A percentile compares a stretch with the other conserved stretches of the same genome.
These are phyloP conservation scores for Trametes villosa DNA, from an alignment of 768 basidiomycete genomes.

Conservation along the genomic window DNA sequence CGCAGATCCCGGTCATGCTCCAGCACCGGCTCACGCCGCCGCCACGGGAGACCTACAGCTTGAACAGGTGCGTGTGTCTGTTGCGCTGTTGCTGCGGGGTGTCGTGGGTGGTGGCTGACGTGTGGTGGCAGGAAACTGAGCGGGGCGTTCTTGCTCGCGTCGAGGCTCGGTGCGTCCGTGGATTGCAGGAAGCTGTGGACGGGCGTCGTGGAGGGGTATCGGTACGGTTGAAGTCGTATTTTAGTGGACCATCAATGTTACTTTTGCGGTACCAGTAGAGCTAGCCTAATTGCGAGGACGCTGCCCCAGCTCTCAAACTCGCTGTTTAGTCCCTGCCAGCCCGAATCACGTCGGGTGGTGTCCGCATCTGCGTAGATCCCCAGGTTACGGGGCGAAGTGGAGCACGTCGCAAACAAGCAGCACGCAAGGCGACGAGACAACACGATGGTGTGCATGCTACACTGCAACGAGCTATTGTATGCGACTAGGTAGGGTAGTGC, in stretches of 20 bases:
- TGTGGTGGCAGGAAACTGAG: conserved; percentile 66
- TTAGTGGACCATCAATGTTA: too few species aligned
- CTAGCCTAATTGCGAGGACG: too few species aligned
- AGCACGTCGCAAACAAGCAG: too few species aligned
- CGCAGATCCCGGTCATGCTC: conserved; percentile 89
- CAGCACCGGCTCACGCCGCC: conserved; percentile 88
- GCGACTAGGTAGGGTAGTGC: conserved; percentile 7
- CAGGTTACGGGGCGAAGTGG: too few species aligned
- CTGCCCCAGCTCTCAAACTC: too few species aligned
- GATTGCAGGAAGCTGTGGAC: conserved; percentile 82
- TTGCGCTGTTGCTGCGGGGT: neutral
- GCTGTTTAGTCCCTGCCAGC: too few species aligned
- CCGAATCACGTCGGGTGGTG: too few species aligned
- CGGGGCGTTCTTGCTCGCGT: conserved; percentile 79
- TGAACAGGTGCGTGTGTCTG: conserved; percentile 68
- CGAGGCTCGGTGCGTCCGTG: conserved; percentile 72
- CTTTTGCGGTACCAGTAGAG: neutral
- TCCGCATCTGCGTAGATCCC: too few species aligned
- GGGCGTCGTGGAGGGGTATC: conserved; percentile 52
- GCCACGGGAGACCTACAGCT: conserved; percentile 90
- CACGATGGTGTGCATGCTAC: too few species aligned
- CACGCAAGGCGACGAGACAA: neutral
- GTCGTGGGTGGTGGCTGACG: neutral
- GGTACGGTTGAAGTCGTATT: conserved; percentile 28
- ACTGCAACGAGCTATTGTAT: neutral